phyloP scores from a whole-genome alignment of 2,329 filamentous ascomycete species.

The Scorias spongiosa region DNA sequence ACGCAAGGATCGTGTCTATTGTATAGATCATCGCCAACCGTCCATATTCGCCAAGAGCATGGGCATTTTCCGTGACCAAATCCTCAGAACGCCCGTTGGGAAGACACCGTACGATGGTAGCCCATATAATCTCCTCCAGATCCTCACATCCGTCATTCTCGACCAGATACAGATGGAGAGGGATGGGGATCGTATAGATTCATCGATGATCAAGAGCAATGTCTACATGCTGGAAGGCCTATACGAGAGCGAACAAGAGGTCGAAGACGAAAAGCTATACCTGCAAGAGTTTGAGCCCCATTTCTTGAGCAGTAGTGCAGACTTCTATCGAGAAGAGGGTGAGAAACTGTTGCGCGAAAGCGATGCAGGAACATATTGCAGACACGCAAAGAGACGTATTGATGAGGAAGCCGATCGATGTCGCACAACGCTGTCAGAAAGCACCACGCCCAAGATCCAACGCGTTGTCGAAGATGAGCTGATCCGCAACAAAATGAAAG shows the following conservation, averaged over 20 bases:
- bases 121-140: conserved; percentile 46
- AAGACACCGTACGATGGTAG: conserved; percentile 23
- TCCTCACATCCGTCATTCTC: conserved; percentile 68
- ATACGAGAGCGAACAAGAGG: conserved; percentile 67
- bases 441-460: conserved; percentile 59
- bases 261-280: conserved; percentile 69
- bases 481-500: conserved; percentile 60
- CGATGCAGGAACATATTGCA: conserved; percentile 70
- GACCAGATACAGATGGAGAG: conserved; percentile 89
- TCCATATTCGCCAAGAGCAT: conserved; percentile 77
- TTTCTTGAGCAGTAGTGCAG: conserved; percentile 54
- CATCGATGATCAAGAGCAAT: conserved; percentile 65
- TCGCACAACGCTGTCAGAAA: conserved; percentile 59
- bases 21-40: conserved; percentile 53
- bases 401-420: conserved; percentile 72
- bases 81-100: conserved; percentile 48
- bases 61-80: conserved; percentile 72
- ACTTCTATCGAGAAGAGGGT: conserved; percentile 66
- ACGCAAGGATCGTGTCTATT: conserved; percentile 61
- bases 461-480: conserved; percentile 67
- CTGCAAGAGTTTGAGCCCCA: conserved; percentile 65
- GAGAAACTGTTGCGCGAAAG: conserved; percentile 57
- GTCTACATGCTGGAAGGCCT: conserved; percentile 80
- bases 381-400: conserved; percentile 58
- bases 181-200: conserved; percentile 76